Base-by-base conservation (phyloP, 2,329 filamentous ascomycete species). In the Alternaria ventricosa region DNA sequence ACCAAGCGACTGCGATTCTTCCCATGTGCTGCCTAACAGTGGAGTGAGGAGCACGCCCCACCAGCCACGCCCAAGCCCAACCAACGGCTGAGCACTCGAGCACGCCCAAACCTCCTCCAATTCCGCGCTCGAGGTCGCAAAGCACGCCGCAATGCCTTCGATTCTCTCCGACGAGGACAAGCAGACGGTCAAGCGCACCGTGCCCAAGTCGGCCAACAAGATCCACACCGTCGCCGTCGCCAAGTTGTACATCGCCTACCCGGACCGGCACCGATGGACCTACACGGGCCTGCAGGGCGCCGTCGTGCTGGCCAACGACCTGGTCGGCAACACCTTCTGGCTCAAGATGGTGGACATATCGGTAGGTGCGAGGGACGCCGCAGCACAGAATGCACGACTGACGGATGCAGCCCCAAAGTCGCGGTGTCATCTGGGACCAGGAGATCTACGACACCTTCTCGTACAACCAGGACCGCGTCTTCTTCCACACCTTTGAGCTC, bases 331-430 rank as follows among this genome's bases (percentile, higher is more conserved):
- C 80, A 97, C 96, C 1, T 97, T 94, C 82, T 99, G 95, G 93
- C 84, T 99, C 71, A 99, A 99, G 85, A 85, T 99, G 83, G 96
- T 99, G 55, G 96, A 99, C 80, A 90, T 99, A 60, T 97, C 94
- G 78, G 94, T 97, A 86, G 77, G 90, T 85, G 30, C 50, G 44
- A 27, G 33, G 27, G 22, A 15, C 15, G 28, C 53, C 8, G 10
- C 18, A 43, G 47, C 20, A 12, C 45, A 15, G 30, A 23, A 25
- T 18, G 41, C 22, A 41, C 55, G 33, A 60, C 71, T 74, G 63
- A 68, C 58, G 93, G 93, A 97, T 76, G 61, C 64, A 75, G 73
- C 66, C 75, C 15, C 65, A 73, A 63, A 69, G 65, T 64, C 74
- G 75, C 49, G 75, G 75, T 55, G 74, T 76, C 47, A 72, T 77